A percentile compares a stretch with the other conserved stretches of the same genome.
These are phyloP conservation scores for Aspergillus haitiensis DNA, from an alignment of 495 filamentous ascomycete species.

Conservation along the genomic window DNA sequence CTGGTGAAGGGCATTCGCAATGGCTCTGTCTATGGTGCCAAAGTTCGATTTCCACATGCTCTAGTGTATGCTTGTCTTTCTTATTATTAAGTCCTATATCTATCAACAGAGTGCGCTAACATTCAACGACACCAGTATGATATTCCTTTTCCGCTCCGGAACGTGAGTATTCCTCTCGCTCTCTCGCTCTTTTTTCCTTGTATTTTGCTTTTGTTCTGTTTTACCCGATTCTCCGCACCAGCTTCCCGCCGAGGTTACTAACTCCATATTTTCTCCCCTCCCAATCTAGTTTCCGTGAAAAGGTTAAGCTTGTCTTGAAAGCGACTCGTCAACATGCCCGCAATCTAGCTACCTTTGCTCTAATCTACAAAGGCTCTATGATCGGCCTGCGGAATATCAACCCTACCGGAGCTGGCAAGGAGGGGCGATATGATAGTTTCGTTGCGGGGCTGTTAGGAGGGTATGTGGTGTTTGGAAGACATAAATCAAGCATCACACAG, in stretches of 20 bases:
- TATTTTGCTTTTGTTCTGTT: too few relatives aligned
- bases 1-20: conserved; percentile 91
- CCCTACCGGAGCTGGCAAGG: conserved; percentile 58
- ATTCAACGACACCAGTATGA: conserved; percentile 62
- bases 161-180: conserved; percentile 53
- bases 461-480: conserved; percentile 88
- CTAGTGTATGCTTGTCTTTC: conserved; percentile 67
- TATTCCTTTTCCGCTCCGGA: conserved; percentile 89
- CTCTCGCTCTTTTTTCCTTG: too few relatives aligned
- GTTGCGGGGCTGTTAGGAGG: conserved; percentile 88
- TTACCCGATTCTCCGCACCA: not conserved
- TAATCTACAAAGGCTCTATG: conserved; percentile 83
- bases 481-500: conserved; percentile 81
- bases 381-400: conserved; percentile 65
- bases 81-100: not conserved
- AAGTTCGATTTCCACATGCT: conserved; percentile 97
- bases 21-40: conserved; percentile 94
- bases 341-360: conserved; percentile 87
- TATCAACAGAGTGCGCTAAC: conserved; percentile 13
- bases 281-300: conserved; percentile 66
- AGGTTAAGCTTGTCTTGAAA: conserved; percentile 71
- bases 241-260: conserved; percentile 2
- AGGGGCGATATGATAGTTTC: conserved; percentile 77
- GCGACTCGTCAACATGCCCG: conserved; percentile 88
- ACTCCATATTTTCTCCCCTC: conserved; percentile 9